Base-by-base conservation (phyloP, 1,139 yeast genomes). In the Blastobotrys buckinghamii region DNA sequence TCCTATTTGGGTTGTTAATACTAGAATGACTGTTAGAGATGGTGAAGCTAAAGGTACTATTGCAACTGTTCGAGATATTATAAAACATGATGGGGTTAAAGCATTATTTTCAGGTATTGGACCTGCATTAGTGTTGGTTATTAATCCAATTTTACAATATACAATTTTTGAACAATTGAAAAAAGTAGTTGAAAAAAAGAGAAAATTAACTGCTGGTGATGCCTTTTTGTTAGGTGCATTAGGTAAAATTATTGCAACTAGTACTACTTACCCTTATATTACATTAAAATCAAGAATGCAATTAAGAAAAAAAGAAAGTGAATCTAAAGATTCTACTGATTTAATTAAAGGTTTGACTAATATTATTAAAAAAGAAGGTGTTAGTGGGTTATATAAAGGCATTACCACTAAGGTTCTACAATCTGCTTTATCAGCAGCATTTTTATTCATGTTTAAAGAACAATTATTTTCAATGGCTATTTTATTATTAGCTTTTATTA, bases 1-100 rank as follows among this genome's bases (percentile, higher is more conserved):
- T 67, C 97, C 97, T 33, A 82, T 89, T 59, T 89, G 97, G 97
- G 95, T 88, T 35, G 94, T 92, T 49, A 88, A 88, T 64, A 88
- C 96, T 1, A 75, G 96, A 68, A 82, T 84, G 82, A 84, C 95
- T 5, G 84, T 76, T 34, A 60, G 63, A 42, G 71, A 67, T 47
- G 59, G 73, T 36, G 69, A 70, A 53, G 63, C 57, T 64, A 56
- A 64, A 68, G 54, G 71, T 56, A 77, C 88, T 2, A 60, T 83
- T 47, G 69, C 67, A 37, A 77, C 84, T 4, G 66, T 89, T 48
- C 50, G 75, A 48, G 79, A 84, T 32, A 84, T 90, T 48, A 70
- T 82, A 51, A 75, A 78, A 59, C 75, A 75, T 39, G 96, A 87
- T 59, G 97, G 97, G 0, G 63, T 82, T 44, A 66, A 66, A 39